Conservation (phyloP, 805 yeast species). For the Kodamaea nitidulidarum region DNA sequence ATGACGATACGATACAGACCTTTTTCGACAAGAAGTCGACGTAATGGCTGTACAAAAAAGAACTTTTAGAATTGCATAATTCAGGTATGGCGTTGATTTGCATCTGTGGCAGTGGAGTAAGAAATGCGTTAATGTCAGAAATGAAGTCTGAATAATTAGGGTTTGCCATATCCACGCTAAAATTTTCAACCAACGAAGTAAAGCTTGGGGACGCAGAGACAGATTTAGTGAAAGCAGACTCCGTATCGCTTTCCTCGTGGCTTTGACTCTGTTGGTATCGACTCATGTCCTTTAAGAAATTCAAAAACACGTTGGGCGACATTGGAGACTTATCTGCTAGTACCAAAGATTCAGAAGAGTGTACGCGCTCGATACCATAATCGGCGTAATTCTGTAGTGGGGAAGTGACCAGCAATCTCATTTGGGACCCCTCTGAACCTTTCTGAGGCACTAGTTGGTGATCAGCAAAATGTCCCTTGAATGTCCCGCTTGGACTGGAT, state of each 20-base stretch:
- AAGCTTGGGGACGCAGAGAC: slow-evolving; percentile 1
- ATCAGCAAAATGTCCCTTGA: no score
- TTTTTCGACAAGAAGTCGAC: slow-evolving; percentile 40
- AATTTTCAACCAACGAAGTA: slow-evolving; percentile 1
- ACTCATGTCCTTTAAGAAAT: slow-evolving; percentile 21
- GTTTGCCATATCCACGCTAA: slow-evolving; percentile 1
- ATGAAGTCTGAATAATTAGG: not conserved
- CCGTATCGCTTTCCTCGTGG: not conserved
- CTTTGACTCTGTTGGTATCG: slow-evolving; percentile 2
- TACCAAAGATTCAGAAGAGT: not conserved
- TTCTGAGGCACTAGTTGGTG: no score
- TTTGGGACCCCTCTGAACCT: no score
- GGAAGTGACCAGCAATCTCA: not conserved
- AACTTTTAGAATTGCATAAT: slow-evolving; percentile 13
- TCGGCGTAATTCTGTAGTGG: no score
- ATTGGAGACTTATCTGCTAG: not conserved
- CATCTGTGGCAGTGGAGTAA: slow-evolving; percentile 1
- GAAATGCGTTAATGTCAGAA: slow-evolving; percentile 3
- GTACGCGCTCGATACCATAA: no score
- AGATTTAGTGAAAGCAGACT: not conserved
- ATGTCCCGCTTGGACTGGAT: no score
- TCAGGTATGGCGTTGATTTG: slow-evolving; percentile 20
- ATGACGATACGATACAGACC: slow-evolving; percentile 45
- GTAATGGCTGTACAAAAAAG: slow-evolving; percentile 46
- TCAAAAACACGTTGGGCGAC: slow-evolving; percentile 23